phyloP scores from a whole-genome alignment of 2,329 filamentous ascomycete species.

The Sarocladium brachiariae region DNA sequence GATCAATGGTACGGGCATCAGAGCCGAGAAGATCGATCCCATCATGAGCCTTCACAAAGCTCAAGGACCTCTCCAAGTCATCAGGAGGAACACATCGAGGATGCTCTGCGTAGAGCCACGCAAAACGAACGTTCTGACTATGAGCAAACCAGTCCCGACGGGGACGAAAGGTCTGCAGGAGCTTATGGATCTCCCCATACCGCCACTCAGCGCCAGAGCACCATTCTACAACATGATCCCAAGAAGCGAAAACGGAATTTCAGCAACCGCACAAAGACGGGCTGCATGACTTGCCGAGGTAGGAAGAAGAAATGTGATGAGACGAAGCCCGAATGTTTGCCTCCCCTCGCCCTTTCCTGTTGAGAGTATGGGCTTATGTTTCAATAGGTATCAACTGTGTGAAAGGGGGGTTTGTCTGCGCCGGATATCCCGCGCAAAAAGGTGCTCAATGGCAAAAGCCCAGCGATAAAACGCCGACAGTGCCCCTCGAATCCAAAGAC shows the following conservation, averaged over 20 bases:
- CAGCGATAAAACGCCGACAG: slow-evolving; percentile 58
- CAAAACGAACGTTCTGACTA: slow-evolving; percentile 44
- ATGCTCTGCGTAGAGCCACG: slow-evolving; percentile 36
- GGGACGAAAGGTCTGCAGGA: slow-evolving; percentile 35
- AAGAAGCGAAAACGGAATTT: slow-evolving; percentile 76
- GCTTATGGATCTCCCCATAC: slow-evolving; percentile 33
- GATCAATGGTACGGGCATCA: slow-evolving; percentile 44
- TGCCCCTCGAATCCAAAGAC: slow-evolving; percentile 81
- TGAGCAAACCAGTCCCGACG: slow-evolving; percentile 46
- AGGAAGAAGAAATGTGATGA: slow-evolving; percentile 99
- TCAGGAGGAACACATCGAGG: slow-evolving; percentile 42
- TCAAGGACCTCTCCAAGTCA: slow-evolving; percentile 40
- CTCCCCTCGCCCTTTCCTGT: background rate
- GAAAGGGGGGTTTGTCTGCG: slow-evolving; percentile 83
- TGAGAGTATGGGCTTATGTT: background rate
- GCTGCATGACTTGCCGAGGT: slow-evolving; percentile 83
- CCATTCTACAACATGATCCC: slow-evolving; percentile 49
- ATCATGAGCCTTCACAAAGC: slow-evolving; percentile 39
- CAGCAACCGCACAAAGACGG: slow-evolving; percentile 92
- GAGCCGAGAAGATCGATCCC: slow-evolving; percentile 39
- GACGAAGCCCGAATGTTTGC: slow-evolving; percentile 82
- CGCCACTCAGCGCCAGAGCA: slow-evolving; percentile 41
- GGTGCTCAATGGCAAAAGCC: slow-evolving; percentile 69
- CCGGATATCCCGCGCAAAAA: slow-evolving; percentile 79
- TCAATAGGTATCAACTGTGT: slow-evolving; percentile 75